Evolutionary conservation across 345 rosid genomes (phyloP), one percentile per base, ranked within the genome.

Genomic region (Pistacia integerrima): DNA sequence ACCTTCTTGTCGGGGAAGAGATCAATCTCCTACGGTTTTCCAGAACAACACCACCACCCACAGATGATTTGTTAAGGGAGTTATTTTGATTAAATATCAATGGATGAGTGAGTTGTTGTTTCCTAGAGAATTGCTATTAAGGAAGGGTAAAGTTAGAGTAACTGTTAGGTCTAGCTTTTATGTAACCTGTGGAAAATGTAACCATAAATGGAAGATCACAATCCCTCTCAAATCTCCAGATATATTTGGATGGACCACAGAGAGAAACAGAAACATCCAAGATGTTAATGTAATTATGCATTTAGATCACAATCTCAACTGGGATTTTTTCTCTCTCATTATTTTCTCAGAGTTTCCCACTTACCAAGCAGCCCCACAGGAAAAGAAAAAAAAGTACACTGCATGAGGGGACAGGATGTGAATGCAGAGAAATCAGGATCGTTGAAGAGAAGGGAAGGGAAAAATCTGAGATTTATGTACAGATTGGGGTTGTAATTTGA

Each of bases 231-330:
- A 36, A 14, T 61, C 25, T 75, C 64, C 28, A 58, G 4, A 38
- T 38, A 38, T 4, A 4, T 38, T 38, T 38, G 41, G 41, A 38
- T 38, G 56, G 56, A 52, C 56, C 56, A 52, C 17, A 52, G 17
- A 52, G 17, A 52, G 17, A 68, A 33, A 30, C 22, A 46, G 5
- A 12, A 35, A 41, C 56, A 18, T 8, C 62, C 30, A 63, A 62
- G 35, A 73, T 77, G 83, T 78, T 87, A 64, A 48, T 46, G 62
- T 30, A 46, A 18, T 61, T 65, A 16, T 52, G 17, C 76, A 83
- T 87, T 75, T 84, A 78, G 87, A 92, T 89, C 89, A 87, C 87
- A 82, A 86, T 86, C 94, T 84, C 79, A 79, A 90, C 93, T 90
- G 89, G 85, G 93, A 90, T 79, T 57, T 76, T 64, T 33, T 79